Evolutionary conservation across 495 filamentous ascomycete species (phyloP).

Genomic region (Chaetomium tenue): DNA sequence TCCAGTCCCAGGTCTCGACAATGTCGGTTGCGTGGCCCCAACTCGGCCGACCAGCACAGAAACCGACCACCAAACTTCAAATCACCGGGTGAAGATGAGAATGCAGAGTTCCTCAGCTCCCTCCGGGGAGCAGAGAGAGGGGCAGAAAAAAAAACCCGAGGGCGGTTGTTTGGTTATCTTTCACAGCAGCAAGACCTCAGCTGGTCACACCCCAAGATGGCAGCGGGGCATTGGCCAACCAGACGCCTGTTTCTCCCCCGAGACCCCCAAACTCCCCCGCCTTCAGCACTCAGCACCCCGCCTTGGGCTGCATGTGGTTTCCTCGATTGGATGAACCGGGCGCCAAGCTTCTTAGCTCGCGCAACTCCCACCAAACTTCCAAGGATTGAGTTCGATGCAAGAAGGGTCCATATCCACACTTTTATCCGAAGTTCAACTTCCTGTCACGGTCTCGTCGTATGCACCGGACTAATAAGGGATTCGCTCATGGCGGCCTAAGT

Average conservation of each 20-base stretch:
- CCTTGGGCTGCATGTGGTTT: background rate
- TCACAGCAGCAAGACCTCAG: background rate
- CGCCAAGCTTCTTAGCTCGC: constrained; percentile 10
- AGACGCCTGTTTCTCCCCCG: background rate
- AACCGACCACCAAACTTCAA: constrained; percentile 2
- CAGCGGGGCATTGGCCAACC: constrained; percentile 13
- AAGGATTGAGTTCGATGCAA: background rate
- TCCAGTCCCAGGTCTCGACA: constrained; percentile 2
- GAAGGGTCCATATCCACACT: background rate
- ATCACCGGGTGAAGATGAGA: background rate
- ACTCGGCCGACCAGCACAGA: constrained; percentile 17
- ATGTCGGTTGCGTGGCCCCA: background rate
- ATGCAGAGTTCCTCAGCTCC: background rate
- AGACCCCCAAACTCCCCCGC: constrained; percentile 12
- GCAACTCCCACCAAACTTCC: constrained; percentile 4
- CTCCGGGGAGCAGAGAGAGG: background rate
- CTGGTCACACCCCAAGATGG: background rate
- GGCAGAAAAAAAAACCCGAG: constrained; percentile 4
- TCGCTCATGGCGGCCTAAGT: background rate
- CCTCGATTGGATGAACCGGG: background rate
- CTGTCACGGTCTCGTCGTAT: background rate
- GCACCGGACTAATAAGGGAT: background rate
- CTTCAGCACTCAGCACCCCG: background rate
- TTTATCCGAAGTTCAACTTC: background rate
- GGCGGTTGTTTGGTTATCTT: constrained; percentile 9